phyloP scores from a whole-genome alignment of 345 rosid genomes.

The Moricandia moricandioides region DNA sequence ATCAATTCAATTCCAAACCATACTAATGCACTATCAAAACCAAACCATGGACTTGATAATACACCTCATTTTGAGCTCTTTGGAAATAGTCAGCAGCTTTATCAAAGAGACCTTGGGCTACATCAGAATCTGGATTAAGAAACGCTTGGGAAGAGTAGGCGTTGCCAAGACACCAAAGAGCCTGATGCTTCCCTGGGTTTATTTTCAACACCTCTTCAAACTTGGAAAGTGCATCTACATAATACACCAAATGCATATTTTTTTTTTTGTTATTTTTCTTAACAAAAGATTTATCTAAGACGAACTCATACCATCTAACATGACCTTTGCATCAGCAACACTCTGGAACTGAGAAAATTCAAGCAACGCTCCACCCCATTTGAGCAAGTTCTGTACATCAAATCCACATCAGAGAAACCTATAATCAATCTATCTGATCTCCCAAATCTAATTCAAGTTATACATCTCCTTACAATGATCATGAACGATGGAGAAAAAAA shows the following conservation, averaged over 20 bases:
- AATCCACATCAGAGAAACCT: background rate
- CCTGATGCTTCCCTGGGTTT: conserved; percentile 62
- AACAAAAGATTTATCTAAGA: background rate
- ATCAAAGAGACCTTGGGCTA: conserved; percentile 58
- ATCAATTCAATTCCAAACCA: background rate
- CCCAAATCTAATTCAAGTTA: background rate
- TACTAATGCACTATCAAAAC: background rate
- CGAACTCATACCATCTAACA: conserved; percentile 35
- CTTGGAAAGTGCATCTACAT: conserved; percentile 71
- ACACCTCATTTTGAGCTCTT: conserved; percentile 74
- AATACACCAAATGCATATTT: background rate
- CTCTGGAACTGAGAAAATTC: conserved; percentile 61
- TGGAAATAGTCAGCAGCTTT: conserved; percentile 63
- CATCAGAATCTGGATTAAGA: conserved; percentile 56
- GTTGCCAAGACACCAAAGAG: conserved; percentile 88
- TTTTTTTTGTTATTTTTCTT: background rate
- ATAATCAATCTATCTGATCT: background rate
- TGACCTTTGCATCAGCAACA: conserved; percentile 42
- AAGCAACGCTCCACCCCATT: conserved; percentile 60
- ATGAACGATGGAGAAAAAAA: background rate
- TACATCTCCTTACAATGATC: background rate
- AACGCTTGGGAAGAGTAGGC: conserved; percentile 82
- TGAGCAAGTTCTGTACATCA: conserved; percentile 42
- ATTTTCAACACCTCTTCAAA: conserved; percentile 75
- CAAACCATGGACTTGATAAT: background rate